These are phyloP conservation scores for Leishmania mexicana DNA, from an alignment of 208 protist genomes.

Conservation along the genomic window DNA sequence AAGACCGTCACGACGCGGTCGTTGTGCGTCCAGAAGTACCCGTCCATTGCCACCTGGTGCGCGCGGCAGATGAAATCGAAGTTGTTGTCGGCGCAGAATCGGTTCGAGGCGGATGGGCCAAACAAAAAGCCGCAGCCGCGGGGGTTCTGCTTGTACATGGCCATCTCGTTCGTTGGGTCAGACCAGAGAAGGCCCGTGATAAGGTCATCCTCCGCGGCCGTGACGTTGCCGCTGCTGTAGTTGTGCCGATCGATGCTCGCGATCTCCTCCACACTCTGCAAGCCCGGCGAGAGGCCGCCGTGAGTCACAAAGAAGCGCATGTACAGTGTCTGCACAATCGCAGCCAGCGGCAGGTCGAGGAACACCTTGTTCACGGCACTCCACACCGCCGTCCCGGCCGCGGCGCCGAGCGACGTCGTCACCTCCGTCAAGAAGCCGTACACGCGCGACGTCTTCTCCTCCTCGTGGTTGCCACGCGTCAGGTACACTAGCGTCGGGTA, in stretches of 20 bases:
- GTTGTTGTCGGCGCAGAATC: constrained; percentile 96
- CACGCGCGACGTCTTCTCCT: constrained; percentile 73
- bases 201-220: constrained; percentile 95
- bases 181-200: constrained; percentile 99
- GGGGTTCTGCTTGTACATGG: constrained; percentile 95
- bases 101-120: constrained; percentile 91
- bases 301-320: constrained; percentile 97
- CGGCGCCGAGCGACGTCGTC: constrained; percentile 41
- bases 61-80: constrained; percentile 95
- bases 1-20: constrained; percentile 69
- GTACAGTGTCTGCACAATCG: constrained; percentile 72
- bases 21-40: constrained; percentile 69
- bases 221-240: constrained; percentile 69
- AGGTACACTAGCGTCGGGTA: constrained; percentile 78
- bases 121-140: constrained; percentile 98
- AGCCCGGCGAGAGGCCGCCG: constrained; percentile 95
- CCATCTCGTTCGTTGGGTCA: constrained; percentile 93
- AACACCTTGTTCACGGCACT: constrained; percentile 76
- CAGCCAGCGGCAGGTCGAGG: constrained; percentile 71
- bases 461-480: constrained; percentile 90
- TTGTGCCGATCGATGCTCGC: constrained; percentile 29
- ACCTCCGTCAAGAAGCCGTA: constrained; percentile 67
- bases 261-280: constrained; percentile 43
- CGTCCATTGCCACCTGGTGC: constrained; percentile 93
- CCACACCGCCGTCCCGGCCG: constrained; percentile 61